Percentiles rank a stretch among this genome's conserved stretches.
phyloP scores from a whole-genome alignment of 2,329 filamentous ascomycete species.

The Truncatella angustata region DNA sequence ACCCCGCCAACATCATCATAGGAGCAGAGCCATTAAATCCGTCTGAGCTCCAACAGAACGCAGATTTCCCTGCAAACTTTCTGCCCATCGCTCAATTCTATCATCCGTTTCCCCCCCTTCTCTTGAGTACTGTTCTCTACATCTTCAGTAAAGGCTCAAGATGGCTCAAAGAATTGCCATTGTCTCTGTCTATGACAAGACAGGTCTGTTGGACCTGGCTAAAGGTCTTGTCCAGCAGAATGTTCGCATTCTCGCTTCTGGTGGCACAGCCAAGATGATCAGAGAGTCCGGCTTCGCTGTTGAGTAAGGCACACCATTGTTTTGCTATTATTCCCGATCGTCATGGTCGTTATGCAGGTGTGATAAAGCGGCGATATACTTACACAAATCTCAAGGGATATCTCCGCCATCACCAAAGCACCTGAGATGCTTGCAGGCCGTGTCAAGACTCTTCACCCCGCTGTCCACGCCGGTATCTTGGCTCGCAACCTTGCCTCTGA shows the following conservation, averaged over 20 bases:
- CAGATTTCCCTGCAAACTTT: background rate
- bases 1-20: slow-evolving; percentile 4
- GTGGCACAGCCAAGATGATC: slow-evolving; percentile 94
- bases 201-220: slow-evolving; percentile 85
- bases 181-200: slow-evolving; percentile 98
- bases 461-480: slow-evolving; percentile 86
- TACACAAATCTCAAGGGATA: slow-evolving; percentile 62
- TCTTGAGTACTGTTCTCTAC: background rate
- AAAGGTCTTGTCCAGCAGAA: slow-evolving; percentile 87
- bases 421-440: slow-evolving; percentile 83
- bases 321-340: background rate
- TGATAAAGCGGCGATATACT: slow-evolving; percentile 4
- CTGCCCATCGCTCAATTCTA: background rate
- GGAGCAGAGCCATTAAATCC: background rate
- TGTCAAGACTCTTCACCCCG: slow-evolving; percentile 95
- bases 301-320: slow-evolving; percentile 56
- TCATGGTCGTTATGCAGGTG: background rate
- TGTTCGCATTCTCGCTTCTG: slow-evolving; percentile 90
- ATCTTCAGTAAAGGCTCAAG: background rate
- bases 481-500: slow-evolving; percentile 92
- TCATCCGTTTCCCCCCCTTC: too few species aligned
- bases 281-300: slow-evolving; percentile 94
- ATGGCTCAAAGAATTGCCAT: slow-evolving; percentile 71
- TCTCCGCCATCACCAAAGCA: slow-evolving; percentile 94
- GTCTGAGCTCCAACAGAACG: background rate